These are phyloP conservation scores for Tripidium arundinaceum DNA, from an alignment of 202 grass and related monocot species.

Conservation along the genomic window DNA sequence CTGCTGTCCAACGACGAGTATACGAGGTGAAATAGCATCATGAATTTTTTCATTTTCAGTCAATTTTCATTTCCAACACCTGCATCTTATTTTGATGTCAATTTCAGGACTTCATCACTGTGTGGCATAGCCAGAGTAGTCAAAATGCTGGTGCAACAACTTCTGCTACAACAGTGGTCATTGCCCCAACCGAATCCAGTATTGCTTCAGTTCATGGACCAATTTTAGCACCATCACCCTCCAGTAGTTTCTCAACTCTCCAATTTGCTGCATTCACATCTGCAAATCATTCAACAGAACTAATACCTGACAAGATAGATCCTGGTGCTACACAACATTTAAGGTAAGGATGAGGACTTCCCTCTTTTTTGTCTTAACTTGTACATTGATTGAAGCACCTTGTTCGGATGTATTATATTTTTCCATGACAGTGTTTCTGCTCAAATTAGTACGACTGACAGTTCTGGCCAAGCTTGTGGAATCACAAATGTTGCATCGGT, in stretches of 20 bases:
- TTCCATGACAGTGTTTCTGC: slow-evolving; percentile 43
- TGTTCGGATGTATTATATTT: slow-evolving; percentile 23
- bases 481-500: slow-evolving; percentile 41
- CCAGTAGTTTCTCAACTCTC: slow-evolving; percentile 42
- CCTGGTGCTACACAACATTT: slow-evolving; percentile 44
- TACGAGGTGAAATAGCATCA: no score
- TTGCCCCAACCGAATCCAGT: slow-evolving; percentile 42
- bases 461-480: slow-evolving; percentile 49
- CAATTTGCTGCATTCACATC: slow-evolving; percentile 48
- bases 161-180: no score
- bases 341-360: slow-evolving; percentile 30
- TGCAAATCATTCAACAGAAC: slow-evolving; percentile 51
- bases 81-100: no score
- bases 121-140: no score
- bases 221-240: slow-evolving; percentile 45
- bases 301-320: slow-evolving; percentile 54
- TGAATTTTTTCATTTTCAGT: no score
- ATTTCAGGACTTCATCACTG: no score
- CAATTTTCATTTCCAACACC: no score
- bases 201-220: slow-evolving; percentile 61
- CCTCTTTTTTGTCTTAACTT: slow-evolving; percentile 21
- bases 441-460: slow-evolving; percentile 43
- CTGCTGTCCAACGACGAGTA: no score
- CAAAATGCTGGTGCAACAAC: slow-evolving; percentile 37
- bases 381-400: slow-evolving; percentile 1